Conservation (phyloP, 2,329 filamentous ascomycete species). For the Fusarium succisae region DNA sequence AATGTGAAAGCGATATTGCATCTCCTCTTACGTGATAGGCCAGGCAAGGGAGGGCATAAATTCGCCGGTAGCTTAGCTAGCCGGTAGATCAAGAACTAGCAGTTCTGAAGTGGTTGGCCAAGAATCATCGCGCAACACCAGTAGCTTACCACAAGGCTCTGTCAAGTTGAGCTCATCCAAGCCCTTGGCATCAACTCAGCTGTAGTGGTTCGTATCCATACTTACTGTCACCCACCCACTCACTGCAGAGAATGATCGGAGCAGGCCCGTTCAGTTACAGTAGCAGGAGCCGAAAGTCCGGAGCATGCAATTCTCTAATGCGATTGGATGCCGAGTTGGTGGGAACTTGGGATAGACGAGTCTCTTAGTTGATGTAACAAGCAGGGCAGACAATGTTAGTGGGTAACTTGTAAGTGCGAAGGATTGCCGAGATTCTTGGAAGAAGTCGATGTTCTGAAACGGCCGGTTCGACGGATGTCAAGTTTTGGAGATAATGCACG, state of each 20-base stretch:
- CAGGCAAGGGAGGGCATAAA: neutral
- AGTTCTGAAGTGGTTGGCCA: conserved; percentile 6
- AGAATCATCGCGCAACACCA: neutral
- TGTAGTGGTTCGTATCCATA: neutral
- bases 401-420: neutral
- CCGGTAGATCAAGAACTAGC: conserved; percentile 8
- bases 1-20: neutral
- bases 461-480: neutral
- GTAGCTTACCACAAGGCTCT: conserved; percentile 7
- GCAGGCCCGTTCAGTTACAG: neutral
- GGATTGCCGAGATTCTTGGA: neutral
- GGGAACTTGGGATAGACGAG: conserved; percentile 11
- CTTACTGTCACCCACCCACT: neutral
- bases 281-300: conserved; percentile 17
- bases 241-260: neutral
- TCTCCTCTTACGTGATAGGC: conserved; percentile 5
- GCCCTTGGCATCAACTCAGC: neutral
- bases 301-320: neutral
- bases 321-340: conserved; percentile 25
- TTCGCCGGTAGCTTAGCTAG: conserved; percentile 8
- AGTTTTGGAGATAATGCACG: neutral
- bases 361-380: conserved; percentile 3
- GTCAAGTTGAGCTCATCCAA: neutral
- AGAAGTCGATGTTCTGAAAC: conserved; percentile 5
- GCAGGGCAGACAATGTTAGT: neutral